These are phyloP conservation scores for Cladorrhinum samala DNA, from an alignment of 495 filamentous ascomycete species.

Conservation along the genomic window DNA sequence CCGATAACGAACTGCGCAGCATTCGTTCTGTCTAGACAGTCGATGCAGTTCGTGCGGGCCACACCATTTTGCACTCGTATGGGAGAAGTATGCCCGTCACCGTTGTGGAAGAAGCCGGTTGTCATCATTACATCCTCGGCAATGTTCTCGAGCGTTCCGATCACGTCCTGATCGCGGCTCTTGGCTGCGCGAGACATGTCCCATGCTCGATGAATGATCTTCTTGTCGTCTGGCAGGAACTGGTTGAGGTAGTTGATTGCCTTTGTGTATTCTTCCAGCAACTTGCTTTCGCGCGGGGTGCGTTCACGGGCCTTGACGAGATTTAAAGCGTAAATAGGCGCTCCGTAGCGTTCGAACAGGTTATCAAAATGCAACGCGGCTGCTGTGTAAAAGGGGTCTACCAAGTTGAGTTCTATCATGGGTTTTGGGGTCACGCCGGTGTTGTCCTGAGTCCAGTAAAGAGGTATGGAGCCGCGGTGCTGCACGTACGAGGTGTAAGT, in stretches of 20 bases:
- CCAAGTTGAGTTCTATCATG: slow-evolving; percentile 85
- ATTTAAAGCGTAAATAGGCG: slow-evolving; percentile 87
- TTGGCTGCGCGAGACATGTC: slow-evolving; percentile 98
- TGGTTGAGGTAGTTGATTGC: slow-evolving; percentile 92
- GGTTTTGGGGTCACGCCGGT: slow-evolving; percentile 94
- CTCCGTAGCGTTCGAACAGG: slow-evolving; percentile 87
- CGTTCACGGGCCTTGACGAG: slow-evolving; percentile 86
- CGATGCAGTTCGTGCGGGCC: slow-evolving; percentile 93
- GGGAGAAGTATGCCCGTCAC: slow-evolving; percentile 55
- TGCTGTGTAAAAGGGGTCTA: slow-evolving; percentile 94
- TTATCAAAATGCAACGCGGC: slow-evolving; percentile 96
- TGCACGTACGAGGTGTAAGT: slow-evolving; percentile 95
- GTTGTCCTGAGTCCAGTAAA: slow-evolving; percentile 97
- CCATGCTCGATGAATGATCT: slow-evolving; percentile 90
- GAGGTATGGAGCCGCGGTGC: slow-evolving; percentile 91
- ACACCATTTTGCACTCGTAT: slow-evolving; percentile 84
- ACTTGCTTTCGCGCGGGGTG: slow-evolving; percentile 86
- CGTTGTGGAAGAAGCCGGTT: slow-evolving; percentile 94
- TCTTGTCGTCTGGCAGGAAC: slow-evolving; percentile 75
- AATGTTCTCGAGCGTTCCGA: slow-evolving; percentile 80
- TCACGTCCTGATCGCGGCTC: slow-evolving; percentile 91
- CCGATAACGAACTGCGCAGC: slow-evolving; percentile 97
- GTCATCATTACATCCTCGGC: slow-evolving; percentile 76
- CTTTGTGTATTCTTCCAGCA: slow-evolving; percentile 80
- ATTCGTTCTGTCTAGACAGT: slow-evolving; percentile 94